Percentiles rank a stretch among this genome's conserved stretches.
These are phyloP conservation scores for Gossypium schwendimanii DNA, from an alignment of 441 rosid genomes.

Conservation along the genomic window DNA sequence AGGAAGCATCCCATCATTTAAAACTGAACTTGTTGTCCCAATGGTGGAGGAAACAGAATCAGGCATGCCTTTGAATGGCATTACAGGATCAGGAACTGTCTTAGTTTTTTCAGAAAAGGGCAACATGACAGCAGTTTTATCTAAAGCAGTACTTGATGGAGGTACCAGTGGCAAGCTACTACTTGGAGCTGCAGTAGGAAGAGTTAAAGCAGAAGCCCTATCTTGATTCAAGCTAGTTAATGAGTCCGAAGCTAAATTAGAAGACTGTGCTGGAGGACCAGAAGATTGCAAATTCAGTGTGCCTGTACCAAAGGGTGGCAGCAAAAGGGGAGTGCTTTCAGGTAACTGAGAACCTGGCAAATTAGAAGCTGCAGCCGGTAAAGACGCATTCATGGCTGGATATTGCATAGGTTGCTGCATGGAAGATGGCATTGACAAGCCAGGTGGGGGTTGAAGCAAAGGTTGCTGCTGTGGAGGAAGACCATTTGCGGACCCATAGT, in stretches of 20 bases:
- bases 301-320: conserved; percentile 19
- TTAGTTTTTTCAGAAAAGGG: conserved; percentile 18
- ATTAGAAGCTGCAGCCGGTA: conserved; percentile 21
- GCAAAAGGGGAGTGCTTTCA: conserved; percentile 17
- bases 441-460: conserved; percentile 21
- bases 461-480: conserved; percentile 25
- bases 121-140: conserved; percentile 9
- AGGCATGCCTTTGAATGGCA: conserved; percentile 26
- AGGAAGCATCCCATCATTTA: conserved; percentile 20
- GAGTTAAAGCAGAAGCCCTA: conserved; percentile 21
- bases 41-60: conserved; percentile 6
- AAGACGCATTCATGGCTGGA: conserved; percentile 16
- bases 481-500: conserved; percentile 27
- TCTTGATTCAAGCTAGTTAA: conserved; percentile 20
- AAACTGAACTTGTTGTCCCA: conserved; percentile 17
- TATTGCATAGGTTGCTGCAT: conserved; percentile 30
- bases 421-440: conserved; percentile 27
- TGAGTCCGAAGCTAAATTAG: conserved; percentile 21
- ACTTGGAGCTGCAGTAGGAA: conserved; percentile 19
- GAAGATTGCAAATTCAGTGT: conserved; percentile 17
- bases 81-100: conserved; percentile 9
- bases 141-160: conserved; percentile 19
- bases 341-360: conserved; percentile 19
- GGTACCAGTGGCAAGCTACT: conserved; percentile 21
- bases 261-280: conserved; percentile 18